Percentiles rank a stretch among this genome's conserved stretches.
Conservation (phyloP, 23 red algal species). For the Gracilariopsis chorda region DNA sequence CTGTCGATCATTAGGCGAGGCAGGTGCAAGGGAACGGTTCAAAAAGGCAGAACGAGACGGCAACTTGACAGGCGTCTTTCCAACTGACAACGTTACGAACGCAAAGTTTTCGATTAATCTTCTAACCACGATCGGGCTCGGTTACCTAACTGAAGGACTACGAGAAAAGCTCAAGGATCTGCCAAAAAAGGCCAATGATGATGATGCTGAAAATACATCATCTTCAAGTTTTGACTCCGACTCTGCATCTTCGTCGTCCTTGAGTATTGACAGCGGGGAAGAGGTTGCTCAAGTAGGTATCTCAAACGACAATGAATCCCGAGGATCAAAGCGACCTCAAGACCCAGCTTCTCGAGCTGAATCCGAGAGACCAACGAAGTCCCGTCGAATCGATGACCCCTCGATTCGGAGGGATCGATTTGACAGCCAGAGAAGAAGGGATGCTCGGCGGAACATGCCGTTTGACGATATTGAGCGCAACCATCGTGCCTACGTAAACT, state of each 20-base stretch:
- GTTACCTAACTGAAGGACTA: constrained; percentile 72
- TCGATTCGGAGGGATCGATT: background rate
- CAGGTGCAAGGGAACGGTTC: constrained; percentile 39
- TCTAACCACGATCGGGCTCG: constrained; percentile 81
- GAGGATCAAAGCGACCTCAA: constrained; percentile 8
- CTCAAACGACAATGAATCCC: background rate
- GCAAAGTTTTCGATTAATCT: constrained; percentile 82
- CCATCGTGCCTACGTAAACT: constrained; percentile 13
- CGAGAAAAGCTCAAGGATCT: constrained; percentile 31
- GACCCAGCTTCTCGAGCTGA: background rate
- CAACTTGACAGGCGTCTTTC: constrained; percentile 76
- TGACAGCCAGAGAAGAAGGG: background rate
- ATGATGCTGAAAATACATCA: constrained; percentile 1
- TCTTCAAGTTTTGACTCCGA: constrained; percentile 12
- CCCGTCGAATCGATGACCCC: background rate
- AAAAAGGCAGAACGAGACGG: background rate
- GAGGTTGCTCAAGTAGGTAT: background rate
- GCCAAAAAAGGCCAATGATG: constrained; percentile 20
- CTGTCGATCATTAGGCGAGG: constrained; percentile 27
- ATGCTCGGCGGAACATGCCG: background rate
- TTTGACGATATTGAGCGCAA: constrained; percentile 18
- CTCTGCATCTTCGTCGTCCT: constrained; percentile 42
- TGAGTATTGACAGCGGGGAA: constrained; percentile 19
- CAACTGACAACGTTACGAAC: constrained; percentile 54
- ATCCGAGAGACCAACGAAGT: background rate